A percentile compares a stretch with the other conserved stretches of the same genome.
phyloP scores from a whole-genome alignment of 2,329 filamentous ascomycete genomes.

The Colletotrichum sp. region DNA sequence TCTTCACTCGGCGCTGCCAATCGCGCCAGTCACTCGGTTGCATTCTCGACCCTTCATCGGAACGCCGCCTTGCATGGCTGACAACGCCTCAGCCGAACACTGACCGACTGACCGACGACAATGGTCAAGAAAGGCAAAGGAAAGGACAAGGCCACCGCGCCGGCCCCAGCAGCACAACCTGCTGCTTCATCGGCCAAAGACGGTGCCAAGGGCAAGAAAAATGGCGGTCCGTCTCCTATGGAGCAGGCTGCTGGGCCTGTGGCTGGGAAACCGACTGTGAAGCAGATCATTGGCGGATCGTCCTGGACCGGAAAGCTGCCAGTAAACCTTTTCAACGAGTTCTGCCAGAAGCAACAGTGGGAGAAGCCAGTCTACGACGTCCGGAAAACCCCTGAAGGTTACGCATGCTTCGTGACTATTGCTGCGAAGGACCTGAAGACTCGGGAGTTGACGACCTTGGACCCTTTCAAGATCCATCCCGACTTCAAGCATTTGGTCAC shows the following conservation, averaged over 20 bases:
- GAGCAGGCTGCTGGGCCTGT: slow-evolving; percentile 33
- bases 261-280: slow-evolving; percentile 63
- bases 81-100: background rate
- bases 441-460: slow-evolving; percentile 73
- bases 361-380: slow-evolving; percentile 91
- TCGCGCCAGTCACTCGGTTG: background rate
- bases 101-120: background rate
- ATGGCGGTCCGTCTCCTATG: slow-evolving; percentile 27
- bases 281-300: slow-evolving; percentile 88
- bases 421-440: slow-evolving; percentile 82
- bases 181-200: slow-evolving; percentile 42
- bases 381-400: slow-evolving; percentile 75
- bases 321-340: slow-evolving; percentile 90
- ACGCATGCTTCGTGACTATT: slow-evolving; percentile 82
- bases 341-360: slow-evolving; percentile 96
- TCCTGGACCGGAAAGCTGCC: slow-evolving; percentile 98
- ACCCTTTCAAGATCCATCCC: slow-evolving; percentile 81
- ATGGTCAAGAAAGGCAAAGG: slow-evolving; percentile 23
- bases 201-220: slow-evolving; percentile 58
- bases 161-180: slow-evolving; percentile 34
- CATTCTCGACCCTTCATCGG: background rate
- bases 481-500: slow-evolving; percentile 77
- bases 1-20: background rate
- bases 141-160: slow-evolving; percentile 52
- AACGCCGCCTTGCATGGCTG: background rate